These are phyloP conservation scores for Thalassiosira mediterranea DNA, from an alignment of 352 stramenopile genomes.

Conservation along the genomic window DNA sequence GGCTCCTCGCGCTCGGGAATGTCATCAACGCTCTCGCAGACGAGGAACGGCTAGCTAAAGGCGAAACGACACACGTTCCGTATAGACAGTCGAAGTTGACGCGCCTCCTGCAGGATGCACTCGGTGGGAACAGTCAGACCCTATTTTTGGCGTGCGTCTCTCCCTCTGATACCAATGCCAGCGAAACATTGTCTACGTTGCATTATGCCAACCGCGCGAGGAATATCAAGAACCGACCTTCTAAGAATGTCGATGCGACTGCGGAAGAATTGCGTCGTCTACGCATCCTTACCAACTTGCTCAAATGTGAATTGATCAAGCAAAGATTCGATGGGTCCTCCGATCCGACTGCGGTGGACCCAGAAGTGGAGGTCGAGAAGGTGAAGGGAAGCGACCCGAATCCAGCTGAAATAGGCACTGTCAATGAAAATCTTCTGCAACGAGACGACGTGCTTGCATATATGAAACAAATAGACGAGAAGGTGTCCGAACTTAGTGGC, in stretches of 20 bases:
- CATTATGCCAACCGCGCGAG: conserved; percentile 95
- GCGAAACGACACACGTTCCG: conserved; percentile 86
- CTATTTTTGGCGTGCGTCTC: conserved; percentile 95
- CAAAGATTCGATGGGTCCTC: conserved; percentile 27
- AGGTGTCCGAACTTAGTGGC: conserved; percentile 39
- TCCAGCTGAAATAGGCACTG: conserved; percentile 49
- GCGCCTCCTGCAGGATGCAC: conserved; percentile 94
- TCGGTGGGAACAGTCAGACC: conserved; percentile 94
- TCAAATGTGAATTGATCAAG: conserved; percentile 78
- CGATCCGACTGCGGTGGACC: too few species aligned
- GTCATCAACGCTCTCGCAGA: conserved; percentile 85
- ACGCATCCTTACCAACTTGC: conserved; percentile 58
- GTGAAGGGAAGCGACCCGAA: conserved; percentile 9
- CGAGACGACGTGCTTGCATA: conserved; percentile 70
- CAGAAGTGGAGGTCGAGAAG: conserved; percentile 42
- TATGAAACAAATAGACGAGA: conserved; percentile 62
- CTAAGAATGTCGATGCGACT: conserved; percentile 93
- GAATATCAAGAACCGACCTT: conserved; percentile 97
- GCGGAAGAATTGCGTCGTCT: conserved; percentile 67
- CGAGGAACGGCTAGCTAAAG: conserved; percentile 73
- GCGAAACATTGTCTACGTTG: conserved; percentile 94
- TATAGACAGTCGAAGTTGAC: conserved; percentile 99
- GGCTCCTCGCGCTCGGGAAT: conserved; percentile 92
- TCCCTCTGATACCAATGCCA: conserved; percentile 93
- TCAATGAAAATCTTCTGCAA: conserved; percentile 57